phyloP scores from a whole-genome alignment of 495 filamentous ascomycete species.

The Trichoderma asperelloides region DNA sequence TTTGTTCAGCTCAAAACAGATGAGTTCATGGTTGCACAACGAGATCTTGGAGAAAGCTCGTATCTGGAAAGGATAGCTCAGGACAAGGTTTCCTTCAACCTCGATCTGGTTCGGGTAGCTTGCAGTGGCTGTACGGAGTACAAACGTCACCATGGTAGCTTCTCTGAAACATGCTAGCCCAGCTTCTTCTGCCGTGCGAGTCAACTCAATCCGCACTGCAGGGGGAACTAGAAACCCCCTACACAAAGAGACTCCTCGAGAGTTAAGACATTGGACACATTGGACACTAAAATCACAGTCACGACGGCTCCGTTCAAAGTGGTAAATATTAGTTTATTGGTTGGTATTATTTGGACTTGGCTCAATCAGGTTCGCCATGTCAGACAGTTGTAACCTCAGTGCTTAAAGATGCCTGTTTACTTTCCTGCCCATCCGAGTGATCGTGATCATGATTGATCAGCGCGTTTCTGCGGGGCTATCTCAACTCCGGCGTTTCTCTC shows the following conservation, averaged over 20 bases:
- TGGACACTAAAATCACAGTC: not conserved
- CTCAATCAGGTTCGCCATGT: not conserved
- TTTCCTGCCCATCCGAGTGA: not conserved
- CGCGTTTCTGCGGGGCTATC: not conserved
- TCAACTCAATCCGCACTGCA: not conserved
- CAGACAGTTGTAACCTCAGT: not conserved
- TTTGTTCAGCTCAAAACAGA: not conserved
- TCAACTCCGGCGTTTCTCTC: not conserved
- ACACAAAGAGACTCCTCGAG: not conserved
- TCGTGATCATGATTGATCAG: not conserved
- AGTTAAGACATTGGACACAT: not conserved
- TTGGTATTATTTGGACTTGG: not conserved
- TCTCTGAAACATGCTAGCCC: not conserved
- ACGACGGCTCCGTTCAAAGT: not conserved
- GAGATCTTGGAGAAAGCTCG: not conserved
- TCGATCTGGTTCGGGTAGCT: not conserved
- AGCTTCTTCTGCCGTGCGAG: not conserved
- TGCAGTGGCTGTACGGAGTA: not conserved
- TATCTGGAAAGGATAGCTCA: not conserved
- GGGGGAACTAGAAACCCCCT: not conserved
- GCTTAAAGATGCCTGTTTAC: not conserved
- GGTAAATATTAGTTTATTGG: not conserved
- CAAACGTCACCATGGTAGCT: not conserved
- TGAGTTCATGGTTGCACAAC: not conserved
- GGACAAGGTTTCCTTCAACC: conserved; percentile 1